phyloP scores from a whole-genome alignment of 768 basidiomycete species.

The Asterophora lycoperdoides region DNA sequence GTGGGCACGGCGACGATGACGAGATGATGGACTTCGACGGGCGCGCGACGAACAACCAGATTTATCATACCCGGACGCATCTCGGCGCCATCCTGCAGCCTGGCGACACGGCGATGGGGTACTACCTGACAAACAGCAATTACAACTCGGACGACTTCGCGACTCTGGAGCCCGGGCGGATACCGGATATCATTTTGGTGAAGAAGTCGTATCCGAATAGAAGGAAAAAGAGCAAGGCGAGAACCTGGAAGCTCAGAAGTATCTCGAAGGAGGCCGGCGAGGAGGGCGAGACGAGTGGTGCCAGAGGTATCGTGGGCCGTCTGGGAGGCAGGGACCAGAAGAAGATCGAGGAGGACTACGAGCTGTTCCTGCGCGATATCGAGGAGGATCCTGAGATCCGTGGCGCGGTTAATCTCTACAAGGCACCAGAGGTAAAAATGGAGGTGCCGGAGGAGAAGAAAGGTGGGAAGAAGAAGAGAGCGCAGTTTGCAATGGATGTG shows the following conservation, averaged over 20 bases:
- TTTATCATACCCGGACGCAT: constrained; percentile 95
- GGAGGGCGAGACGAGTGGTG: constrained; percentile 72
- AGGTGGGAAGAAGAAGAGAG: constrained; percentile 37
- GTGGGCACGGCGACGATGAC: constrained; percentile 31
- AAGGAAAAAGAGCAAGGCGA: constrained; percentile 81
- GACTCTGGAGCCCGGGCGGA: constrained; percentile 52
- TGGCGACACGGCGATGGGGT: constrained; percentile 90
- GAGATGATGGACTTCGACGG: constrained; percentile 63
- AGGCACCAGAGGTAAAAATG: constrained; percentile 53
- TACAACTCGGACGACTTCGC: constrained; percentile 91
- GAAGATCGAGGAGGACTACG: constrained; percentile 97
- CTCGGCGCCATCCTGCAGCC: constrained; percentile 89
- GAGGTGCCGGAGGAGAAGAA: constrained; percentile 34
- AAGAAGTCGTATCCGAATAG: constrained; percentile 95
- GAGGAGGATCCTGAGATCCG: constrained; percentile 96
- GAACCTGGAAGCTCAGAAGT: constrained; percentile 85
- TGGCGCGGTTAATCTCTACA: constrained; percentile 83
- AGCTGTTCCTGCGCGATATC: constrained; percentile 88
- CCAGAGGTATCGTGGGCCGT: constrained; percentile 83
- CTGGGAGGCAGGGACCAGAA: constrained; percentile 86
- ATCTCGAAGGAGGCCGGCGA: constrained; percentile 92
- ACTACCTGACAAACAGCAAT: constrained; percentile 83
- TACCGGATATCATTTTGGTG: constrained; percentile 91
- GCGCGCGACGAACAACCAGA: constrained; percentile 60
- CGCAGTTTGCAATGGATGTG: constrained; percentile 65